These are phyloP conservation scores for Starmerella apis DNA, from an alignment of 805 yeast genomes.

Conservation along the genomic window DNA sequence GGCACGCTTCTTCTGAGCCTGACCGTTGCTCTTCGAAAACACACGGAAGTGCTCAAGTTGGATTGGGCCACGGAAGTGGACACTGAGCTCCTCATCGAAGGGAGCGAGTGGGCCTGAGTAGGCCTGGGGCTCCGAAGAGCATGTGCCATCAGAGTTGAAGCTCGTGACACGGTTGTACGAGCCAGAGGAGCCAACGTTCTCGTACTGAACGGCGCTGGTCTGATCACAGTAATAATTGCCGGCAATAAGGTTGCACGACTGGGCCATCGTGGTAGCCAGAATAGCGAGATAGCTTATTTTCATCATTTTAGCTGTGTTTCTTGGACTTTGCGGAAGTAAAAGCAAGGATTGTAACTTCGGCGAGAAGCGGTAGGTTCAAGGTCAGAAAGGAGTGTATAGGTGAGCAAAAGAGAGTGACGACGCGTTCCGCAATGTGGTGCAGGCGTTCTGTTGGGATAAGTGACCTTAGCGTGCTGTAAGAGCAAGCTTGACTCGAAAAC, in stretches of 20 bases:
- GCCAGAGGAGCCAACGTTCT: slow-evolving; percentile 75
- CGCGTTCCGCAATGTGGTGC: neutral
- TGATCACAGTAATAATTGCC: slow-evolving; percentile 81
- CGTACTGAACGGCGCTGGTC: slow-evolving; percentile 55
- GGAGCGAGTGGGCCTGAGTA: slow-evolving; percentile 72
- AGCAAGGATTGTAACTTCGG: neutral
- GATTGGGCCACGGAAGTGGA: slow-evolving; percentile 86
- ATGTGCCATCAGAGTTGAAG: slow-evolving; percentile 66
- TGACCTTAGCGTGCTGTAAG: neutral
- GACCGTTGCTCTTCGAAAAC: slow-evolving; percentile 50
- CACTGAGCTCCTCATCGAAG: slow-evolving; percentile 73
- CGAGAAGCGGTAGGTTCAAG: neutral
- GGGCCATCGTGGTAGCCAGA: slow-evolving; percentile 30
- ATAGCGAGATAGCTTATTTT: slow-evolving; percentile 27
- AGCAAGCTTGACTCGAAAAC: neutral
- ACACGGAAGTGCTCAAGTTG: slow-evolving; percentile 78
- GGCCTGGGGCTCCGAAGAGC: slow-evolving; percentile 47
- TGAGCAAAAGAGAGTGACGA: slow-evolving; percentile 6
- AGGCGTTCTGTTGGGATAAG: slow-evolving; percentile 6
- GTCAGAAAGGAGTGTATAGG: slow-evolving; percentile 4
- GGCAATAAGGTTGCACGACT: slow-evolving; percentile 39
- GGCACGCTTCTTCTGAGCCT: slow-evolving; percentile 40
- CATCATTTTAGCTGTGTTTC: slow-evolving; percentile 10
- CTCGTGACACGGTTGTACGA: slow-evolving; percentile 65
- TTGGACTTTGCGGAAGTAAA: neutral